Evolutionary conservation across 2,329 filamentous ascomycete genomes (phyloP), one percentile per base, ranked within the genome.

Genomic region (Ophiostoma populinum): DNA sequence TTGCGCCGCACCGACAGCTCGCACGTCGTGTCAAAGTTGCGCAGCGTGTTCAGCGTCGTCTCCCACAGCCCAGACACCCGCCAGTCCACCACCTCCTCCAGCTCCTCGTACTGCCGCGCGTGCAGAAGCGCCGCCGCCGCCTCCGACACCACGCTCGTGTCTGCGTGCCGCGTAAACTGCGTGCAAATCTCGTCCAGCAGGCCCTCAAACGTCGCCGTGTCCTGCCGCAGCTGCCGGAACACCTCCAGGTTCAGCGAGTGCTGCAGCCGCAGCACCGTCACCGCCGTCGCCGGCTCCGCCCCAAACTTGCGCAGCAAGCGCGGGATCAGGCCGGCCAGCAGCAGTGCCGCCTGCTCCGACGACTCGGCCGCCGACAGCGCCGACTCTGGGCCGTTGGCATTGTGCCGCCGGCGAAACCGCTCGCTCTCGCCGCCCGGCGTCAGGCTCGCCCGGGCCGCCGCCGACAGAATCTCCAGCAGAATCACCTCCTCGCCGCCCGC

Each of bases 161-260:
- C 82, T 28, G 81, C 80, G 50, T 98, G 90, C n/a, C 83, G 75
- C 47, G 80, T 75, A 57, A 98, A 95, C 47, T 98, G 90, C 39
- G 82, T 83, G 53, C 81, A 85, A 46, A 95, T 83, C 48, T 94
- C 86, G 45, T 93, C 85, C 2, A 98, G 62, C 20, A 95, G 60
- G 16, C 77, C 73, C 6, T 76, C 71, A 49, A 92, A 92, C 2
- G 75, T 77, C 2, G 78, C 75, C 1, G 82, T 73, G 44, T 92
- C 83, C 51, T 93, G 85, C 34, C 86, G 77, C 24, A 95, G 62
- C 48, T 92, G 81, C 50, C 86, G 78, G 50, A 95, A 92, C 16
- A 86, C 70, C 26, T 87, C 80, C 1, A 94, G 66, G 45, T 93
- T 81, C 16, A 98, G 71, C 25, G 81, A 72, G 49, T 87, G 82